Base-by-base conservation (phyloP, 192 early-diverging fungal species). In the Backusella westeae region DNA sequence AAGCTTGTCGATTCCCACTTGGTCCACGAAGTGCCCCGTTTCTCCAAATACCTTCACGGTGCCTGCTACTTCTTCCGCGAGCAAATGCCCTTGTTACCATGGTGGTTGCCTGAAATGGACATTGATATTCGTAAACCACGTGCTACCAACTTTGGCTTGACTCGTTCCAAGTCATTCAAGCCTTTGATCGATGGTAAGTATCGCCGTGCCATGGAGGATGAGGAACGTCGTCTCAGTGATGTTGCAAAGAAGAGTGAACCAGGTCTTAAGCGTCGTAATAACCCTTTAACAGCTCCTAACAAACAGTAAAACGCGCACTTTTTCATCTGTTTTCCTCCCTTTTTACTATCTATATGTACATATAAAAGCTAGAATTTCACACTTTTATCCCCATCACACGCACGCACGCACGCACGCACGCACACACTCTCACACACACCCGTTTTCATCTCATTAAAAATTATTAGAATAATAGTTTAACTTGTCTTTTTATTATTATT, bases 91-190 rank as follows among this genome's bases (percentile, higher is more conserved):
- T 63, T 87, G 19, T 71, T 87, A 44, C 86, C 86, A 32, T 87
- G 84, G 80, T 87, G 86, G 86, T 66, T 87, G 8, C 85, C 86
- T 12, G 86, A 87, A 59, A 84, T 87, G 86, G 82, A 84, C 39
- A 77, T 83, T 32, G 86, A 87, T 76, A 85, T 87, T 59, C 82
- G 86, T 38, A 87, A 87, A 71, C 86, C 84, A 15, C 67, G 80
- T 17, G 72, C 76, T 53, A 77, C 73, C 38, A 81, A 77, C 38
- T 77, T 77, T 72, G 80, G 80, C 38, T 65, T 81, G 56, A 78
- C 80, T 36, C 80, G 80, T 23, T 81, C 80, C 53, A 81, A 78
- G 49, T 78, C 76, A 7, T 81, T 81, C 53, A 81, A 81, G 41
- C 80, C 80, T 15, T 44, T 81, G 38, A 81, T 81, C 23, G 80